A percentile compares a stretch with the other conserved stretches of the same genome.
Conservation (phyloP, 768 basidiomycete genomes). For the Russula compacta region DNA sequence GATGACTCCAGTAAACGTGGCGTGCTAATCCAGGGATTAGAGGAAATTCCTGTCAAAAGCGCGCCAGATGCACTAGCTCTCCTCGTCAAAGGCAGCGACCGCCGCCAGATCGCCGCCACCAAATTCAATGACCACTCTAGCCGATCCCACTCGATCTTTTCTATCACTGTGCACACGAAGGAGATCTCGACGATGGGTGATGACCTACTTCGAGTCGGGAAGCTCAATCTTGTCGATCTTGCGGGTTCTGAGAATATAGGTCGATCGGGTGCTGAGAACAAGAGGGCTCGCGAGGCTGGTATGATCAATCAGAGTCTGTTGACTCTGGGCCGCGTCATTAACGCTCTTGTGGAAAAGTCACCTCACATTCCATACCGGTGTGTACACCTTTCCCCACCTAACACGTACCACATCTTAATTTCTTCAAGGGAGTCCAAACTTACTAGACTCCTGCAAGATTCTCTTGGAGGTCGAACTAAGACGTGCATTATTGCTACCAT, state of each 20-base stretch:
- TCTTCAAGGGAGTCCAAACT: constrained; percentile 82
- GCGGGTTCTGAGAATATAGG: constrained; percentile 98
- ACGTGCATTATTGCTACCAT: constrained; percentile 97
- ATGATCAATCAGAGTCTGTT: constrained; percentile 98
- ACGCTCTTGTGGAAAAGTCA: constrained; percentile 86
- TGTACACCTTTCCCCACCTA: constrained; percentile 20
- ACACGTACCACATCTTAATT: not conserved
- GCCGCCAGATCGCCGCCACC: constrained; percentile 89
- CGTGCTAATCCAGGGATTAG: constrained; percentile 89
- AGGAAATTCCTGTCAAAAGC: constrained; percentile 79
- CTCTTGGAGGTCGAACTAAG: constrained; percentile 94
- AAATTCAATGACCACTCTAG: constrained; percentile 98
- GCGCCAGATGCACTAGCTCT: constrained; percentile 75
- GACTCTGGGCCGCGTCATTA: constrained; percentile 95
- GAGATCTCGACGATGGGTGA: constrained; percentile 71
- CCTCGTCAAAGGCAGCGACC: constrained; percentile 80
- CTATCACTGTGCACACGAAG: constrained; percentile 90
- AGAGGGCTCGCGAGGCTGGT: constrained; percentile 90
- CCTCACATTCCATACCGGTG: constrained; percentile 92
- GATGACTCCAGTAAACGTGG: constrained; percentile 85
- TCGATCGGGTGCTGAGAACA: constrained; percentile 89
- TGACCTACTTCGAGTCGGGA: constrained; percentile 86
- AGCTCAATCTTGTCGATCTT: constrained; percentile 93
- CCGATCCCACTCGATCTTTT: constrained; percentile 96
- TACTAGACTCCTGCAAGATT: constrained; percentile 95